Percentiles rank a stretch among this genome's conserved stretches.
Evolutionary conservation across 805 yeast species (phyloP).

Genomic region (Wickerhamiella dianesei): DNA sequence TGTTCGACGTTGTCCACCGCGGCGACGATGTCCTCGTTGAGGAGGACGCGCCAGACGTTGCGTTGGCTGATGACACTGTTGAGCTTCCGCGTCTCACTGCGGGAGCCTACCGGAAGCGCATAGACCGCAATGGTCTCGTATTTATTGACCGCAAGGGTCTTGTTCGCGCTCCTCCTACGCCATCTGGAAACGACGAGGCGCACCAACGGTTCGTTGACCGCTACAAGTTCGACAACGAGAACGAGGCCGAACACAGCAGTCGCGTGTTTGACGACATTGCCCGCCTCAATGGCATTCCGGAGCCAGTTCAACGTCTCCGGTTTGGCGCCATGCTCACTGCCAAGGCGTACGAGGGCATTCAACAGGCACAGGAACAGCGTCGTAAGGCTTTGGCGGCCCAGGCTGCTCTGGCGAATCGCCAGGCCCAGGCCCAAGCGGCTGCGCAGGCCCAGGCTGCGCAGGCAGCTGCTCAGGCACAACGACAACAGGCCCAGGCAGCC

Average conservation of each 20-base stretch:
- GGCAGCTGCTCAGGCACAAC: slow-evolving; percentile 12
- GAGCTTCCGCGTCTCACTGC: slow-evolving; percentile 20
- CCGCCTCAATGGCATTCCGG: slow-evolving; percentile 63
- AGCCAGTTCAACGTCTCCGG: slow-evolving; percentile 76
- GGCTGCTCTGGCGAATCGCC: slow-evolving; percentile 21
- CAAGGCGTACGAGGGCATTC: slow-evolving; percentile 66
- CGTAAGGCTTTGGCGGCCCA: slow-evolving; percentile 34
- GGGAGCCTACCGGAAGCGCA: slow-evolving; percentile 48
- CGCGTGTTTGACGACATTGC: slow-evolving; percentile 57
- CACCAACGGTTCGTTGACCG: slow-evolving; percentile 38
- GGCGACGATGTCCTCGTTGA: background rate
- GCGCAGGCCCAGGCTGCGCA: slow-evolving; percentile 21
- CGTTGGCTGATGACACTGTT: slow-evolving; percentile 7
- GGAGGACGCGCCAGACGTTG: slow-evolving; percentile 5
- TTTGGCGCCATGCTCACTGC: slow-evolving; percentile 85
- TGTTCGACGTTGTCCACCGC: background rate
- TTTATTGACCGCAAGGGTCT: slow-evolving; percentile 66
- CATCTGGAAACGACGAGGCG: slow-evolving; percentile 2
- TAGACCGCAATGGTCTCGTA: slow-evolving; percentile 54
- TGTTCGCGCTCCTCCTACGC: background rate
- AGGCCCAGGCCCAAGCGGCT: slow-evolving; percentile 22
- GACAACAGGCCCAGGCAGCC: slow-evolving; percentile 9
- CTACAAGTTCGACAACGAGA: slow-evolving; percentile 56
- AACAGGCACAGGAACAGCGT: slow-evolving; percentile 63
- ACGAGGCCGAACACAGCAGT: slow-evolving; percentile 16